These are phyloP conservation scores for Rosa multiflora DNA, from an alignment of 306 rosid species.

Conservation along the genomic window DNA sequence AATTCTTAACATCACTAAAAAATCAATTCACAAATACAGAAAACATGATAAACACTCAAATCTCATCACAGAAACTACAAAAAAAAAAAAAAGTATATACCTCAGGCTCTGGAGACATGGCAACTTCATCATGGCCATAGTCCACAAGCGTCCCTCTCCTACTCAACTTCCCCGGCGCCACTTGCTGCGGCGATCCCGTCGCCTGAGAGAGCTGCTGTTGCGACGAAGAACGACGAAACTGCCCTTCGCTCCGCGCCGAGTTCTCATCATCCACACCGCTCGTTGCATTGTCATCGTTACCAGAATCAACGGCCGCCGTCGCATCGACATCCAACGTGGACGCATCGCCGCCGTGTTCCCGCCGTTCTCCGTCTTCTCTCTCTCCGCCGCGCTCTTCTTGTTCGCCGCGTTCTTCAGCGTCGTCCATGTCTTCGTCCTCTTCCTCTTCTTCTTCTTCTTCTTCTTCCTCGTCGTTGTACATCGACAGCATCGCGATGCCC, in stretches of 20 bases:
- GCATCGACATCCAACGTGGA: neutral
- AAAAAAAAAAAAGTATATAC: slow-evolving; percentile 26
- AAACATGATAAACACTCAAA: neutral
- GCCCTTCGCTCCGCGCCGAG: slow-evolving; percentile 37
- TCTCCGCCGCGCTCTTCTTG: slow-evolving; percentile 12
- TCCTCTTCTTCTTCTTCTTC: slow-evolving; percentile 50
- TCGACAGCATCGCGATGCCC: slow-evolving; percentile 74
- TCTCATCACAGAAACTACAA: neutral
- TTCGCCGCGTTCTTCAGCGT: slow-evolving; percentile 31
- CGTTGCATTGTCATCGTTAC: slow-evolving; percentile 24
- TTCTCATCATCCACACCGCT: slow-evolving; percentile 25
- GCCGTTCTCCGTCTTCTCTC: neutral
- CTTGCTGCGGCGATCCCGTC: slow-evolving; percentile 37
- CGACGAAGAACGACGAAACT: slow-evolving; percentile 41
- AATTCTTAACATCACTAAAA: neutral
- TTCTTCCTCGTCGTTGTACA: slow-evolving; percentile 72
- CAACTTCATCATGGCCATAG: slow-evolving; percentile 88
- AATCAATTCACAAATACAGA: slow-evolving; percentile 1
- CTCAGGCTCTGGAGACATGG: slow-evolving; percentile 97
- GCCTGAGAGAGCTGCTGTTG: slow-evolving; percentile 22
- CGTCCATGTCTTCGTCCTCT: slow-evolving; percentile 59
- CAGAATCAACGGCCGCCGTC: neutral
- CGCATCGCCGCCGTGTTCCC: neutral
- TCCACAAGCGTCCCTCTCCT: slow-evolving; percentile 74
- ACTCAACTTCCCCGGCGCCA: slow-evolving; percentile 21